Percentiles rank a stretch among this genome's conserved stretches.
These are phyloP conservation scores for Clonostachys sp. DNA, from an alignment of 2,329 filamentous ascomycete species.

Conservation along the genomic window DNA sequence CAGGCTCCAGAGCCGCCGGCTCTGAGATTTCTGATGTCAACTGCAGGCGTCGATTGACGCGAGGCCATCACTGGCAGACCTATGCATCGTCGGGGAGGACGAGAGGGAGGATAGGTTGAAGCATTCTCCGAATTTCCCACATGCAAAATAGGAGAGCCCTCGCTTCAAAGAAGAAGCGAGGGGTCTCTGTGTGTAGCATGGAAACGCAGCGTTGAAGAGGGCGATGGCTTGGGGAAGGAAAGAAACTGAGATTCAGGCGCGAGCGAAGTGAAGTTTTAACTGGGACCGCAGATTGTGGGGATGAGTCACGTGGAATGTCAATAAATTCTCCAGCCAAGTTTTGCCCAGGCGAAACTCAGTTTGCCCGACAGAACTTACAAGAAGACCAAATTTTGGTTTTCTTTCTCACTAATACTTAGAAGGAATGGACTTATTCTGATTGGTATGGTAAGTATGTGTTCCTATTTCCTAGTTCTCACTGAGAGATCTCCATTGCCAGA, in stretches of 20 bases:
- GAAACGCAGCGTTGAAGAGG: conserved; percentile 92
- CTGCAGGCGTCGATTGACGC: conserved; percentile 79
- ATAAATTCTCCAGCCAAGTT: neutral
- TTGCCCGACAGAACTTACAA: neutral
- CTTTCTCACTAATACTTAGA: neutral
- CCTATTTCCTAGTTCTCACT: too few species aligned
- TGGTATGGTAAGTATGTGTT: too few species aligned
- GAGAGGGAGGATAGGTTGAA: conserved; percentile 44
- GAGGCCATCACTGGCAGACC: conserved; percentile 82
- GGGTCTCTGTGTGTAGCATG: conserved; percentile 77
- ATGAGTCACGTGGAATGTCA: neutral
- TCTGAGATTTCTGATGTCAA: conserved; percentile 89
- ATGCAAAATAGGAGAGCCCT: conserved; percentile 48
- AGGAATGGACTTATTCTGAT: too few species aligned
- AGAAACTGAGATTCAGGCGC: conserved; percentile 13
- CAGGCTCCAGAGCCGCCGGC: conserved; percentile 12
- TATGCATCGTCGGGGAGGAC: conserved; percentile 18
- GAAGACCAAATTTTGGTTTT: neutral
- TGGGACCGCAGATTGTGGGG: too few species aligned
- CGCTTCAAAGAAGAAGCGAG: conserved; percentile 2
- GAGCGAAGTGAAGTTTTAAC: too few species aligned
- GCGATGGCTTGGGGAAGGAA: conserved; percentile 59
- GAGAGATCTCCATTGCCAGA: too few species aligned
- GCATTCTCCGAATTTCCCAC: conserved; percentile 99
- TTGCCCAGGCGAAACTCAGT: neutral